These are phyloP conservation scores for Iris macrosiphon DNA, from an alignment of 106 monocot species.

Conservation along the genomic window DNA sequence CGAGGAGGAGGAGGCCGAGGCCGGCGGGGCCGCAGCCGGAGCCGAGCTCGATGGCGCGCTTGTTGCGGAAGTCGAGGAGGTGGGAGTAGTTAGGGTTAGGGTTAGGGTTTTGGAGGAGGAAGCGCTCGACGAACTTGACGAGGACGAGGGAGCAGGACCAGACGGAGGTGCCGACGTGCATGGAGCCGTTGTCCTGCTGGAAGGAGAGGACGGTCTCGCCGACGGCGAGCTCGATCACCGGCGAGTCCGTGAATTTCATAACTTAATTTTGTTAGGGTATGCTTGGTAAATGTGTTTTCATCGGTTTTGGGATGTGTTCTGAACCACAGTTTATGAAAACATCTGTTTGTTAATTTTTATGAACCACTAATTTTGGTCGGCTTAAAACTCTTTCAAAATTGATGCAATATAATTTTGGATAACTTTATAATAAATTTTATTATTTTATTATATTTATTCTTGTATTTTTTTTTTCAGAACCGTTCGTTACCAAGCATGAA, in stretches of 20 bases:
- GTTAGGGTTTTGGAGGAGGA: slow-evolving; percentile 13
- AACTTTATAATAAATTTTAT: too few species aligned
- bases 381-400: too few species aligned
- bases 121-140: slow-evolving; percentile 87
- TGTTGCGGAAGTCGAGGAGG: slow-evolving; percentile 35
- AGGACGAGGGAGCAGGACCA: slow-evolving; percentile 99
- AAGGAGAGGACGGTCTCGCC: slow-evolving; percentile 46
- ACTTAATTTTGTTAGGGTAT: too few species aligned
- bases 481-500: too few species aligned
- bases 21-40: slow-evolving; percentile 85
- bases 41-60: slow-evolving; percentile 89
- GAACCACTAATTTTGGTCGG: too few species aligned
- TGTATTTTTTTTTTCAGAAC: too few species aligned
- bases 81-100: slow-evolving; percentile 43
- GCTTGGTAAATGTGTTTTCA: too few species aligned
- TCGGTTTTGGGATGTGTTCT: too few species aligned
- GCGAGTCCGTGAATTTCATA: slow-evolving; percentile 90
- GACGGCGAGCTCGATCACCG: slow-evolving; percentile 73
- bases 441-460: too few species aligned
- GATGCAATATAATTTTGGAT: too few species aligned
- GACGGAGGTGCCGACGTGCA: slow-evolving; percentile 94
- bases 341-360: too few species aligned
- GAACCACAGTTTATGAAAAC: too few species aligned
- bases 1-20: slow-evolving; percentile 63
- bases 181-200: slow-evolving; percentile 83